Base-by-base conservation (phyloP, 2,329 filamentous ascomycete genomes). In the Elsinoe fawcettii region DNA sequence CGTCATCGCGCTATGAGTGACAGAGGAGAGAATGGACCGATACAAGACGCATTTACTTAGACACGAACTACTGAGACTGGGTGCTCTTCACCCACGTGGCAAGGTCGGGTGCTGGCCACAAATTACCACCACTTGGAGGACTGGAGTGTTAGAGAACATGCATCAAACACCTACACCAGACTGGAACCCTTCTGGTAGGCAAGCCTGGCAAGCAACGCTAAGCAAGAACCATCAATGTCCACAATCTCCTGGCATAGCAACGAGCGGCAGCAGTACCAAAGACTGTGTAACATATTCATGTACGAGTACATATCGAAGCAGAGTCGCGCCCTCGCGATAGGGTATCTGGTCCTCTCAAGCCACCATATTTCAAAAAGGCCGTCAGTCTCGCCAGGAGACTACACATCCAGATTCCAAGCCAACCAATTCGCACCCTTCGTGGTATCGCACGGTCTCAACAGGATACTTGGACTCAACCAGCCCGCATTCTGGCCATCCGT, bases 1-100 rank as follows among this genome's bases (percentile, higher is more conserved):
- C 64, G 76, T 97, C 23, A 74, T 85, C 62, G 73, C 80, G n/a
- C 72, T 85, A 62, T 84, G n/a, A n/a, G n/a, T n/a, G n/a, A n/a
- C n/a, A n/a, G n/a, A n/a, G n/a, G n/a, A n/a, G n/a, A n/a, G n/a
- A n/a, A n/a, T n/a, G n/a, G n/a, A n/a, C n/a, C n/a, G n/a, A n/a
- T n/a, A n/a, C n/a, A n/a, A n/a, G n/a, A n/a, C n/a, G n/a, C n/a
- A n/a, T n/a, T n/a, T n/a, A n/a, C n/a, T n/a, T n/a, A n/a, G n/a
- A n/a, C n/a, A n/a, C n/a, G n/a, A n/a, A n/a, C n/a, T n/a, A n/a
- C n/a, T n/a, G n/a, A n/a, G n/a, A n/a, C n/a, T n/a, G n/a, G n/a
- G n/a, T n/a, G n/a, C n/a, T n/a, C n/a, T n/a, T n/a, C n/a, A n/a
- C n/a, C n/a, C n/a, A n/a, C n/a, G n/a, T n/a, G n/a, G n/a, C n/a